A percentile compares a stretch with the other conserved stretches of the same genome.
Conservation (phyloP, 2,329 filamentous ascomycete genomes). For the Trichoderma oligosporum region DNA sequence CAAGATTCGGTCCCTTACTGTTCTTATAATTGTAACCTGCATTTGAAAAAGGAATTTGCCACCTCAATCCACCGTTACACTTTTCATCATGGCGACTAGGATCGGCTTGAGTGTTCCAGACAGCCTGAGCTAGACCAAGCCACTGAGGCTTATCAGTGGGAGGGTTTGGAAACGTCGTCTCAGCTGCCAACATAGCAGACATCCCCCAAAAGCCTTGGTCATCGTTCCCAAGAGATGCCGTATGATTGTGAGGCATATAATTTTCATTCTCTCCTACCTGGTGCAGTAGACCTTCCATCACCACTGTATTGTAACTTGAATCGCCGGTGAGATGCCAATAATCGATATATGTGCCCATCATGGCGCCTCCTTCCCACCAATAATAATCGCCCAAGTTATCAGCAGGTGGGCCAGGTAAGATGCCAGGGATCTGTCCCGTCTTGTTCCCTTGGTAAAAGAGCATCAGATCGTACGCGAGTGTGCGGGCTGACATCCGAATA, state of each 20-base stretch:
- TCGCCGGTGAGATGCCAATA: conserved; percentile 69
- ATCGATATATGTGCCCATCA: conserved; percentile 66
- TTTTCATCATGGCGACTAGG: conserved; percentile 60
- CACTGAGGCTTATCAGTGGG: conserved; percentile 53
- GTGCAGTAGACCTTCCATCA: conserved; percentile 54
- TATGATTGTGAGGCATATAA: conserved; percentile 59
- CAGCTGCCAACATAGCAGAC: conserved; percentile 63
- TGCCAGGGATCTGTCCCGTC: conserved; percentile 52
- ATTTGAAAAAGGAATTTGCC: conserved; percentile 75
- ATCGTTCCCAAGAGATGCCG: conserved; percentile 61
- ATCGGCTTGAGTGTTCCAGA: conserved; percentile 60
- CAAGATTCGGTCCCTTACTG: conserved; percentile 33
- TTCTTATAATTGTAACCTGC: conserved; percentile 75
- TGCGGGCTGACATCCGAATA: conserved; percentile 44
- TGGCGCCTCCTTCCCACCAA: conserved; percentile 70
- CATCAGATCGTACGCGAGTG: conserved; percentile 50
- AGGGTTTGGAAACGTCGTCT: conserved; percentile 60
- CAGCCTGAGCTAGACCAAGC: conserved; percentile 64
- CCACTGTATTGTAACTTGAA: conserved; percentile 55
- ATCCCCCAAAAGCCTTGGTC: conserved; percentile 70
- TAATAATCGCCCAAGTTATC: conserved; percentile 54
- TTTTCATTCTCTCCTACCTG: conserved; percentile 55
- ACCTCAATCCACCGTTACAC: conserved; percentile 68
- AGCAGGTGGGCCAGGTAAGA: conserved; percentile 53
- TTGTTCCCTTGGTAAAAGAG: conserved; percentile 49